Evolutionary conservation across 2,329 filamentous ascomycete genomes (phyloP), one percentile per base, ranked within the genome.

Genomic region (Cordyceps militaris): DNA sequence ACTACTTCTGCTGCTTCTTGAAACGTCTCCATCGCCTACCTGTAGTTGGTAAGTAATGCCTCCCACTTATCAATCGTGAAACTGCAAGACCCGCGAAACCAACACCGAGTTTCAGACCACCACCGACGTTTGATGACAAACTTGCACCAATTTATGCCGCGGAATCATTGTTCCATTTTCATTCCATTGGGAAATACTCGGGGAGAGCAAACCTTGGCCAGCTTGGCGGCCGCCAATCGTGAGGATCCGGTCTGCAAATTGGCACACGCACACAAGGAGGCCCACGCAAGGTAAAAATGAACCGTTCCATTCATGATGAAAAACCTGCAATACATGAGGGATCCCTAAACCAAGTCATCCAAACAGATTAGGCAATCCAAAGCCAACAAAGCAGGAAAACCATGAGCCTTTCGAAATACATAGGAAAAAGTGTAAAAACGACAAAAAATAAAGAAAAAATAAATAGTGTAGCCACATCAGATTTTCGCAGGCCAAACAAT

Each of bases 271-370:
- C 34, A 38, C 8, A 14, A 10, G 16, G 10, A 36, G 4, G n/a
- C 34, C 14, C 4, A 23, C 6, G 2, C 1, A 6, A 36, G 5
- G 28, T 32, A 46, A 40, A 49, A 14, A 9, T n/a, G 10, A 54
- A 53, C 23, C 34, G 19, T 30, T 43, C 26, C n/a, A 49, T 55
- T 58, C 57, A 58, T 58, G 49, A 34, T 57, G 21, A 57, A 51
- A 57, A 57, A 57, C 55, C 46, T 57, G 55, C 55, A 44, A 5
- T 51, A 51, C 28, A 32, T 40, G 44, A 5, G 44, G n/a, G 50
- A 21, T 34, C 14, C 38, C 24, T 32, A 28, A 21, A 40, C 23
- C 23, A 38, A 47, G 14, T 38, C 42, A 10, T 47, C 32, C 42
- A 46, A 34, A 38, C 23, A 40, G 42, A 32, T 23, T 38, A 47